phyloP scores from a whole-genome alignment of 441 rosid genomes.

The Pelargonium myrrhifolium region DNA sequence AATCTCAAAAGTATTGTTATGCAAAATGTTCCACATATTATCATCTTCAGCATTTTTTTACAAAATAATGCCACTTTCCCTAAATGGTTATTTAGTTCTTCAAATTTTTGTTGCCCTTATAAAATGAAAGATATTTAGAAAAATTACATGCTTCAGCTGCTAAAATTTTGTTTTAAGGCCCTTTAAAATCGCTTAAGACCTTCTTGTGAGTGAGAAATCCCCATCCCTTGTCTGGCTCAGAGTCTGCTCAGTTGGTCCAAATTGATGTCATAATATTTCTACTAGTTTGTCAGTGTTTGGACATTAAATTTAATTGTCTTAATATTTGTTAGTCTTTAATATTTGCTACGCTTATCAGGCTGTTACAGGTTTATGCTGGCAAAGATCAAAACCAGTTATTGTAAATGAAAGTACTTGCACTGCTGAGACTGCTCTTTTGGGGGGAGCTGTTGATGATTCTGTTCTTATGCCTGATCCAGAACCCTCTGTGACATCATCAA shows the following conservation, averaged over 20 bases:
- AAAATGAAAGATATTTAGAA: background rate
- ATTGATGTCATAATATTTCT: background rate
- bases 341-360: conserved; percentile 45
- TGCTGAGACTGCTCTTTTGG: conserved; percentile 85
- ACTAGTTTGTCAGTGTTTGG: background rate
- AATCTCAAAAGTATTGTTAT: background rate
- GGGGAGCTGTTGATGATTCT: conserved; percentile 78
- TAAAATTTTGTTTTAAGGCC: background rate
- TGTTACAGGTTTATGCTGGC: conserved; percentile 94
- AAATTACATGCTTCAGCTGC: background rate
- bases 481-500: conserved; percentile 27
- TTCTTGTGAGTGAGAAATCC: background rate
- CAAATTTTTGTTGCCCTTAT: background rate
- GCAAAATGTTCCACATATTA: background rate
- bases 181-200: background rate
- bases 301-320: background rate
- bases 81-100: background rate
- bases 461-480: conserved; percentile 92
- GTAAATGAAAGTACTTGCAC: conserved; percentile 70
- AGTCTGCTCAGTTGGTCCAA: background rate
- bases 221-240: background rate
- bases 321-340: conserved; percentile 1
- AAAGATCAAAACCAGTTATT: conserved; percentile 78
- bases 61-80: background rate
- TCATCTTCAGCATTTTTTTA: background rate